phyloP scores from a whole-genome alignment of 306 rosid species.

The Glycine latifolia region DNA sequence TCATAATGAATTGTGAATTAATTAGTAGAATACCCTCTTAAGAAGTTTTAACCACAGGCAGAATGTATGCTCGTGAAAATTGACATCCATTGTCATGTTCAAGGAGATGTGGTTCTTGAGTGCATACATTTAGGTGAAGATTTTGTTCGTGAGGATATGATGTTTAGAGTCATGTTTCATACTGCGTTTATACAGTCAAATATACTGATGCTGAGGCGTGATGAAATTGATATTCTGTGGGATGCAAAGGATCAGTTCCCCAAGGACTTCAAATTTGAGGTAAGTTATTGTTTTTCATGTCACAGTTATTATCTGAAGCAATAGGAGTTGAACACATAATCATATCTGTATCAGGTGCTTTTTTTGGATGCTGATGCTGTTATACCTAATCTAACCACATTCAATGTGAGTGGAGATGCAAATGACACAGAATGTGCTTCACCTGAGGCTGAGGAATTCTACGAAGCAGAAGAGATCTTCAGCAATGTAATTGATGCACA shows the following conservation, averaged over 20 bases:
- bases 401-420: slow-evolving; percentile 65
- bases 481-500: slow-evolving; percentile 73
- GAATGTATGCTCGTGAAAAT: slow-evolving; percentile 90
- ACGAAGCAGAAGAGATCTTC: slow-evolving; percentile 96
- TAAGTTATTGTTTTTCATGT: slow-evolving; percentile 55
- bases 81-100: slow-evolving; percentile 85
- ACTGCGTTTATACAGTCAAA: slow-evolving; percentile 90
- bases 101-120: slow-evolving; percentile 98
- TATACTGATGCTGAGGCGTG: slow-evolving; percentile 72
- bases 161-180: slow-evolving; percentile 90
- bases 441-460: slow-evolving; percentile 97
- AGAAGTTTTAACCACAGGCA: slow-evolving; percentile 77
- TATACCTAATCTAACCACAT: slow-evolving; percentile 78
- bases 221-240: slow-evolving; percentile 86
- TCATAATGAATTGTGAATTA: slow-evolving; percentile 43
- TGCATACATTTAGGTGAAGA: slow-evolving; percentile 87
- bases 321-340: slow-evolving; percentile 66
- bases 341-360: slow-evolving; percentile 83
- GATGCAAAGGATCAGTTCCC: slow-evolving; percentile 88
- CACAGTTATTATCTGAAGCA: slow-evolving; percentile 44
- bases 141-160: slow-evolving; percentile 77
- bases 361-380: slow-evolving; percentile 92
- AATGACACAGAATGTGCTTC: slow-evolving; percentile 79
- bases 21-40: slow-evolving; percentile 48
- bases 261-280: slow-evolving; percentile 92